Conservation (phyloP, 2,329 filamentous ascomycete species). For the Pyrenophora teres region DNA sequence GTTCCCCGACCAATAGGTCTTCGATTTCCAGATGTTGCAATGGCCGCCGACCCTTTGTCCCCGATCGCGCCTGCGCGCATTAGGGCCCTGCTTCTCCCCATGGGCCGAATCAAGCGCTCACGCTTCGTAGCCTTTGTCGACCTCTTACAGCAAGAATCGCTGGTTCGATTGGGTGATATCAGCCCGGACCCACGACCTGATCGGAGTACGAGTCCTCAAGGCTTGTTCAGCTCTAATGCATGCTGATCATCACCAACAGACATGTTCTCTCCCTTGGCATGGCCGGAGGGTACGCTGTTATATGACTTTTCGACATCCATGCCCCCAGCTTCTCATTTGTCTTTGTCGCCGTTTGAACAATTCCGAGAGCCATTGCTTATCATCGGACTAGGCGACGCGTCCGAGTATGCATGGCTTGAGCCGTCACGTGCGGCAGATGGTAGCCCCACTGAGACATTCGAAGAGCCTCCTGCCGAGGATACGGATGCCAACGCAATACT, state of each 20-base stretch:
- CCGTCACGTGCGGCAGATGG: conserved; percentile 40
- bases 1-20: conserved; percentile 25
- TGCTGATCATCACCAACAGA: conserved; percentile 59
- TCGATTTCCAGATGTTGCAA: conserved; percentile 59
- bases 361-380: conserved; percentile 84
- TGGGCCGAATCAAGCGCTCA: conserved; percentile 82
- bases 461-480: conserved; percentile 18
- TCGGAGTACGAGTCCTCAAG: conserved; percentile 67
- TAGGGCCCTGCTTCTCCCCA: conserved; percentile 81
- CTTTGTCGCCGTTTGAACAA: conserved; percentile 85
- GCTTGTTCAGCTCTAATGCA: conserved; percentile 22
- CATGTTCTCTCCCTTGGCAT: conserved; percentile 91
- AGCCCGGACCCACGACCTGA: conserved; percentile 83
- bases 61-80: conserved; percentile 86
- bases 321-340: conserved; percentile 77
- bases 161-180: conserved; percentile 83
- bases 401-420: conserved; percentile 60
- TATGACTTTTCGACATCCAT: conserved; percentile 85
- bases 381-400: conserved; percentile 82
- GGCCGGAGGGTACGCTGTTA: conserved; percentile 82
- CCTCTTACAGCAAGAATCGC: conserved; percentile 76
- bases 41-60: conserved; percentile 87
- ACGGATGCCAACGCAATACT: conserved; percentile 47
- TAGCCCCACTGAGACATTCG: conserved; percentile 11
- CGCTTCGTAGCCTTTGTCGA: conserved; percentile 80